Percentiles rank a stretch among this genome's conserved stretches.
These are phyloP conservation scores for Moniliophthora roreri DNA, from an alignment of 1,284 basidiomycete genomes.

Conservation along the genomic window DNA sequence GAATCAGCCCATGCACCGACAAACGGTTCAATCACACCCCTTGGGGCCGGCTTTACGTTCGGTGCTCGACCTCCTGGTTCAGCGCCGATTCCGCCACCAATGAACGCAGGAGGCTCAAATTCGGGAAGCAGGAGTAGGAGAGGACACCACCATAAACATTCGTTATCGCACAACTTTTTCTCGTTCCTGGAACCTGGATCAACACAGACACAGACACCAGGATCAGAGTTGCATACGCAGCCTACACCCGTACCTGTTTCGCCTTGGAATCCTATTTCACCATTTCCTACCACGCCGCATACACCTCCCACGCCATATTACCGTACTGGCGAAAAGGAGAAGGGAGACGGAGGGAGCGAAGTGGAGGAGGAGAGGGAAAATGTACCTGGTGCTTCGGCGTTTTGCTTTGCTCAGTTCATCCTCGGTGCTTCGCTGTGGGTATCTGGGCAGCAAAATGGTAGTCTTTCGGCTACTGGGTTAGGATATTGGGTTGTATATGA, in stretches of 20 bases:
- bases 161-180: conserved; percentile 92
- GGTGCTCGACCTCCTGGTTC: conserved; percentile 40
- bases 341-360: neutral
- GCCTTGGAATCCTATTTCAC: conserved; percentile 50
- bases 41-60: conserved; percentile 68
- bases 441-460: conserved; percentile 87
- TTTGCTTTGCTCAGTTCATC: conserved; percentile 46
- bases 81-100: conserved; percentile 13
- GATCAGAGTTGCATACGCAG: conserved; percentile 41
- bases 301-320: neutral
- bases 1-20: conserved; percentile 24
- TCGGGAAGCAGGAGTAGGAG: conserved; percentile 45
- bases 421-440: conserved; percentile 84
- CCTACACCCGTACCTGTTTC: conserved; percentile 52
- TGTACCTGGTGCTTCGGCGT: conserved; percentile 1
- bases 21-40: conserved; percentile 34
- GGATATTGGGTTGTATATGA: conserved; percentile 98
- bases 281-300: conserved; percentile 23
- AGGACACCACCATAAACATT: conserved; percentile 93
- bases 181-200: conserved; percentile 73
- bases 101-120: conserved; percentile 22
- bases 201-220: conserved; percentile 13
- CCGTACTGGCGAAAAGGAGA: neutral
- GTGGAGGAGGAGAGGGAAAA: neutral
- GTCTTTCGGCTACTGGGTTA: conserved; percentile 84